Evolutionary conservation across 208 protist genomes (phyloP), one percentile per base, ranked within the genome.

Genomic region (Herpetomonas samuelpessoai): DNA sequence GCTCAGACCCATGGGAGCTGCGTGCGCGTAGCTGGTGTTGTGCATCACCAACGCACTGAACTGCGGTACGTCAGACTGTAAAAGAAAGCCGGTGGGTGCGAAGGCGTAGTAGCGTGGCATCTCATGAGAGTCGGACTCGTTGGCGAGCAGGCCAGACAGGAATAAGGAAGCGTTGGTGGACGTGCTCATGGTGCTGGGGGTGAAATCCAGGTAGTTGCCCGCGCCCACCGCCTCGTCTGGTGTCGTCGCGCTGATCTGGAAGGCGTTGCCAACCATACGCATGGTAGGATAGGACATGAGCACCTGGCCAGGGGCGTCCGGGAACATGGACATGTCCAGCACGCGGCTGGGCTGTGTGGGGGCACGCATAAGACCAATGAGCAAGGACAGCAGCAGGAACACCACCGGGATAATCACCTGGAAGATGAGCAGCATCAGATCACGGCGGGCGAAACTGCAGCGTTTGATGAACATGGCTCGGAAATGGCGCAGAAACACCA

Each of bases 331-430:
- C 56, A 77, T 79, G 62, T 92, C 83, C 18, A 92, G 78, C 47
- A 62, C 58, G 48, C 92, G 50, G 25, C 58, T 18, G 18, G 77
- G 83, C 67, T 91, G 80, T 3, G 21, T 63, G 27, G 75, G 75
- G 26, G 78, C 75, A 7, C 75, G 77, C 0, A 91, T 57, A 1
- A 87, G 61, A 49, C 76, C 77, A 59, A 92, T 74, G 16, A 93
- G 63, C 56, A 95, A 67, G 57, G 89, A 76, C 64, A 95, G 27
- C 47, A 77, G 48, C 54, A 93, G 65, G 39, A 93, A 91, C 14
- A 79, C 58, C 19, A 92, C 62, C 14, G 89, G 89, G 25, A 95
- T 53, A 24, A 91, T 47, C 27, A 95, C 70, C 67, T 92, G 84
- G 60, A 90, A 92, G 28, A 86, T 24, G 26, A 93, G 52, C 45